Base-by-base conservation (phyloP, 2,329 filamentous ascomycete genomes). In the Aspergillus fumigatiaffinis region DNA sequence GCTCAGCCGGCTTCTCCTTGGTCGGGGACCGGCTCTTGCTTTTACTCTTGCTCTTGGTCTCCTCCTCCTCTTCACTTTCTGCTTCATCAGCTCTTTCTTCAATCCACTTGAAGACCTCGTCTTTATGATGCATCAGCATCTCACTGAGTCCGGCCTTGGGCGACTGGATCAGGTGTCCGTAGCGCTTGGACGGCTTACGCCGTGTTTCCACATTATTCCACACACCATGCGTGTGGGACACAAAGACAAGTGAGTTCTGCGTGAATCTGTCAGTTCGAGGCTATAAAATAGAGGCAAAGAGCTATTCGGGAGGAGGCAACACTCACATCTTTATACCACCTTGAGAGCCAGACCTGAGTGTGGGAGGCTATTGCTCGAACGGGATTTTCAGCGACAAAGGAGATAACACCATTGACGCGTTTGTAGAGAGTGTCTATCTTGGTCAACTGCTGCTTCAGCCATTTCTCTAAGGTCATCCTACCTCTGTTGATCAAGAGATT, bases 341-440 rank as follows among this genome's bases (percentile, higher is more conserved):
- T 79, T 1, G 86, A 88, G 0, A 92, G 80, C 59, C 74, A 79
- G 20, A 82, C 80, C n/a, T 84, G 81, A 57, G 95, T 89, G 28
- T 86, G 84, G 62, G 94, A 92, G 35, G 90, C 90, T 65, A 96
- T 85, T 1, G 91, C 87, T 12, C 90, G 86, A 20, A 97, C 81
- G 29, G 84, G 85, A 55, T 90, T 81, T 41, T 85, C 88, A 25
- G 87, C 86, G 20, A 96, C 88, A 69, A 96, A 96, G 60, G 89
- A 91, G 63, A 97, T 81, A 14, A 95, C 82, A 32, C 87, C 88
- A 1, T 85, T 80, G 51, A 96, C 81, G 48, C 83, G 83, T 7
- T 84, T 78, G 66, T 89, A 89, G 66, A 88, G 88, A 59, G 75
- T 76, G 57, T 83, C 80, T 81, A 52, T 14, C 52, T 8, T 12